A percentile compares a stretch with the other conserved stretches of the same genome.
Conservation (phyloP, 495 filamentous ascomycete genomes). For the Neurospora sp. region DNA sequence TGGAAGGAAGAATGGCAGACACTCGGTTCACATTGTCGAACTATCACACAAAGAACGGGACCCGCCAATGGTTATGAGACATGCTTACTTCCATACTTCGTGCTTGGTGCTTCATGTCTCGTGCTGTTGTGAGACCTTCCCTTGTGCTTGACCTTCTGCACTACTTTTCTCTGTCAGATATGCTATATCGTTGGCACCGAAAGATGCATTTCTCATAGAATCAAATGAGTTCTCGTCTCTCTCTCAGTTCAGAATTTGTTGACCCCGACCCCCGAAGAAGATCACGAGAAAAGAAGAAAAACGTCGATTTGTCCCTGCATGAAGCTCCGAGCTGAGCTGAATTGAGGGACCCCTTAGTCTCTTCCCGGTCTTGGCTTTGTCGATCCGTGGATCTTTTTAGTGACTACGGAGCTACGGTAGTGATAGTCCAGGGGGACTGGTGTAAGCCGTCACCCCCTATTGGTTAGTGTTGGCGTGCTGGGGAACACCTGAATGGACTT, state of each 20-base stretch:
- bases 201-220: background rate
- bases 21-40: background rate
- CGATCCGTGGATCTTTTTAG: background rate
- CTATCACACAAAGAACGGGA: background rate
- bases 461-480: background rate
- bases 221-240: background rate
- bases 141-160: background rate
- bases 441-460: background rate
- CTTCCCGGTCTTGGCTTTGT: background rate
- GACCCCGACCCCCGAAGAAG: background rate
- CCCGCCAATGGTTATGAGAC: background rate
- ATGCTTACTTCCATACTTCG: background rate
- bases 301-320: background rate
- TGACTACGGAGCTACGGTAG: background rate
- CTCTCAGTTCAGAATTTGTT: background rate
- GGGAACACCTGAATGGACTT: background rate
- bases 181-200: background rate
- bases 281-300: background rate
- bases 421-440: background rate
- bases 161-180: background rate
- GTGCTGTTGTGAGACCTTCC: background rate
- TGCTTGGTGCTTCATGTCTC: background rate
- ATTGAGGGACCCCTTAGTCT: background rate
- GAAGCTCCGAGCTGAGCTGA: background rate
- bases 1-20: background rate